Evolutionary conservation across 306 rosid species (phyloP).

Genomic region (Fagus crenata): DNA sequence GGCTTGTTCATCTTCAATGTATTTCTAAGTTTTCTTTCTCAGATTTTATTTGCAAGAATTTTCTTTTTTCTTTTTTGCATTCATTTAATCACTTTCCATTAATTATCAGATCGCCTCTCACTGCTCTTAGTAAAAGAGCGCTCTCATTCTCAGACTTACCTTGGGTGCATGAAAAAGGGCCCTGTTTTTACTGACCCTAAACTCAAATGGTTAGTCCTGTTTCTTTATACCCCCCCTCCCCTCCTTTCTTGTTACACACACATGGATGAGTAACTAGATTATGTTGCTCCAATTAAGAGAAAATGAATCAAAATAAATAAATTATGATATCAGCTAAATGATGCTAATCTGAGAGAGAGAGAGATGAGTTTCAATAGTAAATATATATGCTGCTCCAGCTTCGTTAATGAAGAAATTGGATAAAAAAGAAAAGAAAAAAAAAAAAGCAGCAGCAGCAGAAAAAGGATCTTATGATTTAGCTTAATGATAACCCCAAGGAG

Average conservation of each 20-base stretch:
- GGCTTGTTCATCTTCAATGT: conserved; percentile 11
- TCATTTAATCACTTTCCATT: conserved; percentile 31
- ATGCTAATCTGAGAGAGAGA: no score
- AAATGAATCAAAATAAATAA: neutral
- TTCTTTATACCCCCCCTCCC: neutral
- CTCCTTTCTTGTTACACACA: neutral
- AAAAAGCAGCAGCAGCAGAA: no score
- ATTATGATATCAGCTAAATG: no score
- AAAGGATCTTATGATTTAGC: no score
- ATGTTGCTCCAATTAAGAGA: neutral
- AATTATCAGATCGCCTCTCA: conserved; percentile 82
- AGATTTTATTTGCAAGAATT: neutral
- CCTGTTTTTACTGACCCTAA: conserved; percentile 95
- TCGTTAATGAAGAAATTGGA: no score
- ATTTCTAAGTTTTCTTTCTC: conserved; percentile 15
- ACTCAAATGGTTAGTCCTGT: conserved; percentile 78
- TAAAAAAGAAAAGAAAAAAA: no score
- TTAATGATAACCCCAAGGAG: no score
- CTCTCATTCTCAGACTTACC: conserved; percentile 82
- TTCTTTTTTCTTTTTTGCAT: neutral
- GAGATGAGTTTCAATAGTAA: no score
- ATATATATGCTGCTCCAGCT: no score
- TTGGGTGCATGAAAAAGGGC: conserved; percentile 99
- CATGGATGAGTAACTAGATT: neutral
- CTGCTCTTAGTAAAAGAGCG: conserved; percentile 76